Evolutionary conservation across 768 basidiomycete species (phyloP), one percentile per base, ranked within the genome.

Genomic region (Dioszegia crocea): DNA sequence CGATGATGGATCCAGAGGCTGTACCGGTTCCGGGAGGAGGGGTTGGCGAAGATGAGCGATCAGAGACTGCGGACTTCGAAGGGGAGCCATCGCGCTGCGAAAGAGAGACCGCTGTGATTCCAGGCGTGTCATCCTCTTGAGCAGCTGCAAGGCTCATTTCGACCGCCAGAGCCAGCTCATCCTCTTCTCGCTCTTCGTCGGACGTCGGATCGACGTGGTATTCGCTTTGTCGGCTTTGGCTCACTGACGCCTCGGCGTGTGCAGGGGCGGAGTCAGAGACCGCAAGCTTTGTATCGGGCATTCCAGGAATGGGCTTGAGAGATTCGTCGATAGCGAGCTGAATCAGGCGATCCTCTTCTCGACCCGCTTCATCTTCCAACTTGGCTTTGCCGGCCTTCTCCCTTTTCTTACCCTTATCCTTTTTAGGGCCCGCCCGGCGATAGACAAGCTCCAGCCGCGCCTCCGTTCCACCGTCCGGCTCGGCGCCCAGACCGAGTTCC

Each of bases 1-100:
- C 91, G 24, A 94, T 84, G 36, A 89, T 83, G 12, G 60, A 60
- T 4, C 75, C 75, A 6, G 70, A 68, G 6, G 45, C 40, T 11
- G 56, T 51, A 24, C 23, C 21, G 11, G 8, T 57, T 8, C 29
- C 39, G 2, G 61, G 61, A 14, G 40, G 49, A 11, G 61, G 47
- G 21, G 46, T 49, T 14, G 46, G 54, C 26, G 62, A 55, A 4
- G 44, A 46, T 24, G 54, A n/a, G n/a, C n/a, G n/a, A n/a, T n/a
- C n/a, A n/a, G n/a, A n/a, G n/a, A 33, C 33, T 33, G 33, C 33
- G 33, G 14, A 6, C 33, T 33, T 33, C 33, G 6, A 14, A 33
- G 33, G 33, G 33, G 33, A 33, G 14, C 8, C 6, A 6, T 14
- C 36, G 16, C 36, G 45, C 23, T 48, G 56, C 2, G 56, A 57